Percentiles rank a stretch among this genome's conserved stretches.
Evolutionary conservation across 768 basidiomycete species (phyloP).

Genomic region (Tephrocybe rancida): DNA sequence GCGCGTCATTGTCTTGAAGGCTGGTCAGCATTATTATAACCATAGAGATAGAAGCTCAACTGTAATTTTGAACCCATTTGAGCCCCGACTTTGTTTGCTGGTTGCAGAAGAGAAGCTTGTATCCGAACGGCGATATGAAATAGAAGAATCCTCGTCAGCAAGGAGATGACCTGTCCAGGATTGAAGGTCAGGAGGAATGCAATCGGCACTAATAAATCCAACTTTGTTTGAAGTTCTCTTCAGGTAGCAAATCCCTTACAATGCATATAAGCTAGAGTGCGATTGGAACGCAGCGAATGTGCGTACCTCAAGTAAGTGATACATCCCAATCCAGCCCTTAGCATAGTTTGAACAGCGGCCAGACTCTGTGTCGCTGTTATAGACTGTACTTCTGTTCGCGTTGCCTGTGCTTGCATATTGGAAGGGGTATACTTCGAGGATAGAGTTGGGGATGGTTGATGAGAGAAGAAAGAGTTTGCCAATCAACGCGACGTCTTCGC

Average conservation of each 20-base stretch:
- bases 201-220: conserved; percentile 6
- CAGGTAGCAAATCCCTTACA: conserved; percentile 70
- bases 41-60: conserved; percentile 24
- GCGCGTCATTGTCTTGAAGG: conserved; percentile 57
- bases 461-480: background rate
- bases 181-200: conserved; percentile 1
- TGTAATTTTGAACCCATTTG: conserved; percentile 75
- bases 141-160: conserved; percentile 43
- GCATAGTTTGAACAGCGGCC: conserved; percentile 69
- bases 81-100: conserved; percentile 38
- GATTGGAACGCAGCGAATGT: no score
- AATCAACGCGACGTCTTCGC: conserved; percentile 5
- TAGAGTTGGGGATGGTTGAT: background rate
- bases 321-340: conserved; percentile 73
- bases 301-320: conserved; percentile 73
- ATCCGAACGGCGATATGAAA: conserved; percentile 30
- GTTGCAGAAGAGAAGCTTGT: conserved; percentile 40
- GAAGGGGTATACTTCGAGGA: background rate
- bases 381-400: conserved; percentile 39
- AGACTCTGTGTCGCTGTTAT: conserved; percentile 64
- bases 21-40: background rate
- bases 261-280: background rate
- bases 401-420: conserved; percentile 36
- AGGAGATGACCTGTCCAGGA: conserved; percentile 54
- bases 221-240: conserved; percentile 80